Conservation (phyloP, 108 stramenopile genomes). For the Craspedostauros australis region DNA sequence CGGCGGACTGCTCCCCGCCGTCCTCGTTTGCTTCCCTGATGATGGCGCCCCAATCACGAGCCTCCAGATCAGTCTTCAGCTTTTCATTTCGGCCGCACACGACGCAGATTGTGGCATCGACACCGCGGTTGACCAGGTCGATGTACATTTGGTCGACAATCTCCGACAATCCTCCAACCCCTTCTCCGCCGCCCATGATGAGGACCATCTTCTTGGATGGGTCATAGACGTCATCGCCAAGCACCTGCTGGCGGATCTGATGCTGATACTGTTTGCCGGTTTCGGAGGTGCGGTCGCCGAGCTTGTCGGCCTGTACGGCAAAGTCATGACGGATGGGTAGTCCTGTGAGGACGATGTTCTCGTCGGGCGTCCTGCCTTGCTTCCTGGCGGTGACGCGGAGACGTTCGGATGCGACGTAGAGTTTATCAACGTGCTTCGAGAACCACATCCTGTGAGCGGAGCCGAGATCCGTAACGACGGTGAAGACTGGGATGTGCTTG, state of each 20-base stretch:
- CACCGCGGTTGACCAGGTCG: slow-evolving; percentile 38
- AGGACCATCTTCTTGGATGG: slow-evolving; percentile 70
- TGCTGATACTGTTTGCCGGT: slow-evolving; percentile 45
- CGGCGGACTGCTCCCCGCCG: background rate
- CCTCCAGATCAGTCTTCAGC: slow-evolving; percentile 52
- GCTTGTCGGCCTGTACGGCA: slow-evolving; percentile 45
- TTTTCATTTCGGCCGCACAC: slow-evolving; percentile 91
- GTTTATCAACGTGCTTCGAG: slow-evolving; percentile 68
- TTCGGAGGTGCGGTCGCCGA: slow-evolving; percentile 59
- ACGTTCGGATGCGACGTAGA: slow-evolving; percentile 85
- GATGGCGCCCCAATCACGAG: slow-evolving; percentile 61
- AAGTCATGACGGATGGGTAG: slow-evolving; percentile 92
- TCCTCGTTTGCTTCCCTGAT: background rate
- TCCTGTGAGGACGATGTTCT: slow-evolving; percentile 85
- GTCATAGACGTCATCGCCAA: slow-evolving; percentile 43
- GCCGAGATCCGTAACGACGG: slow-evolving; percentile 95
- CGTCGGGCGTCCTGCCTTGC: slow-evolving; percentile 60
- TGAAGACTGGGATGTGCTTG: slow-evolving; percentile 82
- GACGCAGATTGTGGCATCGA: slow-evolving; percentile 85
- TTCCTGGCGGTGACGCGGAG: slow-evolving; percentile 55
- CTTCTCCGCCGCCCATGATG: slow-evolving; percentile 96
- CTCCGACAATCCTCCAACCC: slow-evolving; percentile 72
- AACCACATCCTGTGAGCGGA: slow-evolving; percentile 94
- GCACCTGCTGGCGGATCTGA: slow-evolving; percentile 38
- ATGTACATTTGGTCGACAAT: slow-evolving; percentile 76